Base-by-base conservation (phyloP, 352 stramenopile species). In the Globisporangium echinulatum region DNA sequence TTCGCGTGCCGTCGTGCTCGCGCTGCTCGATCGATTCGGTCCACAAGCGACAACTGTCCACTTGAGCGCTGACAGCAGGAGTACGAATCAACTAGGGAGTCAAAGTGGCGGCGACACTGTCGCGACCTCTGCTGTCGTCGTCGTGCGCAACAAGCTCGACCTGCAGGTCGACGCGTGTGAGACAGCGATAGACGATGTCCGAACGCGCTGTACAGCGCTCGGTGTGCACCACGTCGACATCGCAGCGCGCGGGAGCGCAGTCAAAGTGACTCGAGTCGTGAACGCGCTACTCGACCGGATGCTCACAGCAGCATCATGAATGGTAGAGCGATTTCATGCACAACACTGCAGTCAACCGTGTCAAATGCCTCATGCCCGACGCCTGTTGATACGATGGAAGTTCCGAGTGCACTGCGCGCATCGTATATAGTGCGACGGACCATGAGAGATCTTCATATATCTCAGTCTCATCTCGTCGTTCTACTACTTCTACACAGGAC, bases 111-210 rank as follows among this genome's bases (percentile, higher is more conserved):
- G 37, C 48, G 53, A 5, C 33, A 15, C 44, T 19, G 46, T 4
- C 14, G 7, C 17, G 1, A 36, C 19, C 53, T 17, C 25, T 11
- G 39, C 9, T 17, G 42, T 63, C 19, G 49, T 53, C 0, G 38
- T 63, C 6, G 58, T 54, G 7, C 43, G 51, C 42, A 63, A 58
- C 58, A 63, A 63, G 42, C 7, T 43, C 13, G 58, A 58, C n/a
- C 49, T 56, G 25, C 10, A 10, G 52, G 8, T 4, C 6, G 33
- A 51, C 19, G 7, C 11, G 17, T 1, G 6, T 13, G 13, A 55
- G 7, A 6, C 37, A 1, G 39, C 8, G 9, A 7, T 14, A 13
- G 11, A 17, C 13, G 13, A 8, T 3, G 38, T 56, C n/a, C 42
- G 36, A 3, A 13, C 39, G 0, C 38, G 49, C 25, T 56, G 57